These are phyloP conservation scores for Gossypioides kirkii DNA, from an alignment of 345 rosid genomes.

Conservation along the genomic window DNA sequence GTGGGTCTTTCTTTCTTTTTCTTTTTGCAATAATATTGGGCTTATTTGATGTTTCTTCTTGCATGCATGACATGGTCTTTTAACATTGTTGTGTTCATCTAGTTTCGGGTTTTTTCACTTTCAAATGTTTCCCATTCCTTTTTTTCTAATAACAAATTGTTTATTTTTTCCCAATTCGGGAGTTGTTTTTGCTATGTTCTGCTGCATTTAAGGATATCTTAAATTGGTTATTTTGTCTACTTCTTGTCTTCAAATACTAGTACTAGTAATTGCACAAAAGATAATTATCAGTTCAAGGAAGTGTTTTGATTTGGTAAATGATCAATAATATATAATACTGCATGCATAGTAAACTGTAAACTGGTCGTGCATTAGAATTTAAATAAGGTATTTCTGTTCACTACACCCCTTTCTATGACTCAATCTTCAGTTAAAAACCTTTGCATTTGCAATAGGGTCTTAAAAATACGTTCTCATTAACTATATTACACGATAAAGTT, in stretches of 20 bases:
- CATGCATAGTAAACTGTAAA: slow-evolving; percentile 15
- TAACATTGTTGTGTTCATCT: slow-evolving; percentile 12
- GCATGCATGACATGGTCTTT: slow-evolving; percentile 29
- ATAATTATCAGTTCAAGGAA: not conserved
- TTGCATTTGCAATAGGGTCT: not conserved
- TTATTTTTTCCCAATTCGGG: not conserved
- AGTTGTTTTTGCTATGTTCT: not conserved
- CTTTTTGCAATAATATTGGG: not conserved
- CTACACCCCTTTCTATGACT: not conserved
- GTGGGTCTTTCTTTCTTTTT: slow-evolving; percentile 5
- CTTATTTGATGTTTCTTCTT: not conserved
- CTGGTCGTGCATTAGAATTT: slow-evolving; percentile 4
- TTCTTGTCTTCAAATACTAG: too few relatives aligned
- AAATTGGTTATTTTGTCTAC: not conserved
- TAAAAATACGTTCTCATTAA: not conserved
- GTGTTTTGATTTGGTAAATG: not conserved
- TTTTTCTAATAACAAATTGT: not conserved
- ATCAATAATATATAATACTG: not conserved
- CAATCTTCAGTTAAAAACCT: slow-evolving; percentile 13
- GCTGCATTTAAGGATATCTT: not conserved
- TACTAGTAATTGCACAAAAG: not conserved
- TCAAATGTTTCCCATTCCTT: slow-evolving; percentile 13
- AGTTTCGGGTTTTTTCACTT: slow-evolving; percentile 7
- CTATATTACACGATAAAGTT: not conserved
- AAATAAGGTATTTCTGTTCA: not conserved